Evolutionary conservation across 2,329 filamentous ascomycete species (phyloP).

Genomic region (Zasmidium cellare): DNA sequence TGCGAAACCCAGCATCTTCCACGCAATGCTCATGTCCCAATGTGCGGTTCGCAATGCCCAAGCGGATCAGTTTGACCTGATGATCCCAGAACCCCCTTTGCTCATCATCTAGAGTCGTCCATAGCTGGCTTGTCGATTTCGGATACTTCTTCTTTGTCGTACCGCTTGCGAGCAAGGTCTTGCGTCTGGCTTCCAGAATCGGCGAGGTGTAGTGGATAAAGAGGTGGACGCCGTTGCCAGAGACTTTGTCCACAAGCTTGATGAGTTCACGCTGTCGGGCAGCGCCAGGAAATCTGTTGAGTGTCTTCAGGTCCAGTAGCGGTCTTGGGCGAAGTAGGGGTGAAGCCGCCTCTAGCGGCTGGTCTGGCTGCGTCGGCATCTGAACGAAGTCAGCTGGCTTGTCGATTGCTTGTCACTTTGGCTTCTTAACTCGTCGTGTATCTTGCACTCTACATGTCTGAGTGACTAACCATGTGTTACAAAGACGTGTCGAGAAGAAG

Average conservation of each 20-base stretch:
- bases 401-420: background rate
- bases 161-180: slow-evolving; percentile 1
- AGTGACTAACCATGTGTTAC: no score
- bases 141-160: slow-evolving; percentile 11
- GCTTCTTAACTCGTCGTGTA: background rate
- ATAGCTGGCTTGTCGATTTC: slow-evolving; percentile 18
- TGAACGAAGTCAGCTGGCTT: background rate
- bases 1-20: slow-evolving; percentile 13
- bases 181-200: slow-evolving; percentile 11
- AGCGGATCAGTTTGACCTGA: slow-evolving; percentile 8
- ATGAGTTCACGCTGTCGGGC: slow-evolving; percentile 12
- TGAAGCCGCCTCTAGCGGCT: background rate
- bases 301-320: background rate
- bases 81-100: slow-evolving; percentile 20
- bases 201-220: slow-evolving; percentile 20
- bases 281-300: slow-evolving; percentile 11
- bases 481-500: no score
- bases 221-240: slow-evolving; percentile 16
- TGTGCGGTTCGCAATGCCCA: slow-evolving; percentile 5
- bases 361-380: background rate
- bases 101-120: slow-evolving; percentile 8
- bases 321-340: background rate
- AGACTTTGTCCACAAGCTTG: slow-evolving; percentile 12
- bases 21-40: slow-evolving; percentile 13
- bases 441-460: no score